These are phyloP conservation scores for Blastobotrys terrestris DNA, from an alignment of 805 yeast genomes.

Conservation along the genomic window DNA sequence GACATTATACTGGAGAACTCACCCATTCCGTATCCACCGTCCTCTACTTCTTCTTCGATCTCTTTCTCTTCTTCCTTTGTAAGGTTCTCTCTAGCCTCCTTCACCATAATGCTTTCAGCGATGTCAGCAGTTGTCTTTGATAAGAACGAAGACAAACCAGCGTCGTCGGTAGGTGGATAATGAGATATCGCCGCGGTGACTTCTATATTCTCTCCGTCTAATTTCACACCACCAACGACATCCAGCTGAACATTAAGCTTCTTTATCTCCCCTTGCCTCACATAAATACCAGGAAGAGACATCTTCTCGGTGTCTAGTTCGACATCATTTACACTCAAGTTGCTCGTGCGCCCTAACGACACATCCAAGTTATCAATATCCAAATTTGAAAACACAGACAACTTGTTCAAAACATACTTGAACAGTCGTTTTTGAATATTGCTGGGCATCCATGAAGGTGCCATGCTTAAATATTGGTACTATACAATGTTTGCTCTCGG, in stretches of 20 bases:
- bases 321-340: constrained; percentile 45
- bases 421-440: constrained; percentile 77
- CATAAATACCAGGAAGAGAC: constrained; percentile 51
- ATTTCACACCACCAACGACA: constrained; percentile 63
- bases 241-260: constrained; percentile 53
- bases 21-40: constrained; percentile 27
- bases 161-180: constrained; percentile 28
- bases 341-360: constrained; percentile 52
- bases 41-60: constrained; percentile 11
- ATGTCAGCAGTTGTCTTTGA: constrained; percentile 72
- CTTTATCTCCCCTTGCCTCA: constrained; percentile 56
- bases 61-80: neutral
- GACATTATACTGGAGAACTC: constrained; percentile 25
- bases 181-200: constrained; percentile 39
- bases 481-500: neutral
- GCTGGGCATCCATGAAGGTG: constrained; percentile 64
- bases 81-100: constrained; percentile 6
- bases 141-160: constrained; percentile 40
- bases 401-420: constrained; percentile 72
- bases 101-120: constrained; percentile 45
- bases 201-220: constrained; percentile 52
- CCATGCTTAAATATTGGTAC: neutral
- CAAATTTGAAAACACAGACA: constrained; percentile 73
- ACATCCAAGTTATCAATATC: constrained; percentile 80
- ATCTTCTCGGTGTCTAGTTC: constrained; percentile 67